Percentiles rank a stretch among this genome's conserved stretches.
phyloP scores from a whole-genome alignment of 2,329 filamentous ascomycete genomes.

The Colletotrichum shisoi region DNA sequence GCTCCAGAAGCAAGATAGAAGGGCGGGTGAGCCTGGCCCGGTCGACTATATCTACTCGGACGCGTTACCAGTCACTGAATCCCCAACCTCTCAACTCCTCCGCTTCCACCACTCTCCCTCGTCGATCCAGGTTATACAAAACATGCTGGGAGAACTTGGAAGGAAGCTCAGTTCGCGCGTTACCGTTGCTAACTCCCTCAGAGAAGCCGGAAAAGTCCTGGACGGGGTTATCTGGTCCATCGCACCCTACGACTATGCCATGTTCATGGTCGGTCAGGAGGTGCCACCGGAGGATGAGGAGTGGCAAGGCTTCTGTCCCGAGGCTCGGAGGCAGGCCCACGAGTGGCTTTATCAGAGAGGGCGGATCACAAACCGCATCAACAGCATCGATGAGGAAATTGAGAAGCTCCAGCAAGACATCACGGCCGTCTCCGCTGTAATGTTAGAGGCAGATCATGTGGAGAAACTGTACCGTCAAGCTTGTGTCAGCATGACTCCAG shows the following conservation, averaged over 20 bases:
- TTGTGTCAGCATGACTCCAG: not conserved
- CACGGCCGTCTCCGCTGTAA: not conserved
- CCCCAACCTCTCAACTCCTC: not conserved
- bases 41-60: slow-evolving; percentile 7
- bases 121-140: not conserved
- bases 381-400: not conserved
- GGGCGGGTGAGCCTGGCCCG: not conserved
- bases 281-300: not conserved
- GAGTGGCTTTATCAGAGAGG: not conserved
- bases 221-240: not conserved
- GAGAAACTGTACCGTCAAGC: not conserved
- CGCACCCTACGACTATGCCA: not conserved
- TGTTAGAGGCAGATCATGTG: not conserved
- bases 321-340: not conserved
- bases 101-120: not conserved
- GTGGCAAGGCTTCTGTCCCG: not conserved
- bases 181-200: not conserved
- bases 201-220: not conserved
- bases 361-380: not conserved
- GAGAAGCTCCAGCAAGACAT: not conserved
- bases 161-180: not conserved
- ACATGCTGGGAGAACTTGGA: not conserved
- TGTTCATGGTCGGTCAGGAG: not conserved
- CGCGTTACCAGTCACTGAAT: not conserved
- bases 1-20: not conserved